Evolutionary conservation across 2,329 filamentous ascomycete genomes (phyloP), one percentile per base, ranked within the genome.

Genomic region (Calonectria ilicicola): DNA sequence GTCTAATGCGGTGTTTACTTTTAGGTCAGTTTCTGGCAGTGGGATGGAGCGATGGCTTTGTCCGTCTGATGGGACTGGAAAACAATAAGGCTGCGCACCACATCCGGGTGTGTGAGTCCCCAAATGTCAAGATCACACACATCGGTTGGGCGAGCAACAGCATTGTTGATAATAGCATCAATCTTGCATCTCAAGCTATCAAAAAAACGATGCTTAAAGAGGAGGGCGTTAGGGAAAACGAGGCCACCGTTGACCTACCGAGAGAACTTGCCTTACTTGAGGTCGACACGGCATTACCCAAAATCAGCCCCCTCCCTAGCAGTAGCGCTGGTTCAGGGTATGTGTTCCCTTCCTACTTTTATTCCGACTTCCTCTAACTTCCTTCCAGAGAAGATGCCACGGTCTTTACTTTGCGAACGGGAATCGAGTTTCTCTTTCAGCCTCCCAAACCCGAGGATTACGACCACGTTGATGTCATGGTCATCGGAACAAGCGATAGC

Each of bases 61-160:
- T 97, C 23, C 92, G 95, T 70, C 85, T 98, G 42, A 90, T 96
- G 82, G 94, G 93, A 72, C 85, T 95, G 26, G 95, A 97, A 82
- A 96, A 91, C 78, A 94, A 92, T 82, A 98, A 96, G 84, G 91
- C 93, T 15, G 91, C 95, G 23, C 93, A 97, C 82, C 91, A 93
- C 79, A 93, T 94, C 79, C 84, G 84, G 19, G 85, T 92, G 67
- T 87, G 85, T 78, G 86, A 86, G 60, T 84, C 83, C 47, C 78
- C 80, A 73, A 84, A 84, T 53, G 81, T 81, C 53, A 85, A 76
- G 76, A 87, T 91, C 75, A 86, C 85, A n/a, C 86, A 87, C 71
- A 88, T 91, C 70, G 87, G 86, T 69, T 91, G 89, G 90, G 83
- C 86, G 15, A 86, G 84, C 74, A 89, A 88, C 76, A 78, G 65